Conservation (phyloP, 495 filamentous ascomycete species). For the Lindgomyces ingoldianus region DNA sequence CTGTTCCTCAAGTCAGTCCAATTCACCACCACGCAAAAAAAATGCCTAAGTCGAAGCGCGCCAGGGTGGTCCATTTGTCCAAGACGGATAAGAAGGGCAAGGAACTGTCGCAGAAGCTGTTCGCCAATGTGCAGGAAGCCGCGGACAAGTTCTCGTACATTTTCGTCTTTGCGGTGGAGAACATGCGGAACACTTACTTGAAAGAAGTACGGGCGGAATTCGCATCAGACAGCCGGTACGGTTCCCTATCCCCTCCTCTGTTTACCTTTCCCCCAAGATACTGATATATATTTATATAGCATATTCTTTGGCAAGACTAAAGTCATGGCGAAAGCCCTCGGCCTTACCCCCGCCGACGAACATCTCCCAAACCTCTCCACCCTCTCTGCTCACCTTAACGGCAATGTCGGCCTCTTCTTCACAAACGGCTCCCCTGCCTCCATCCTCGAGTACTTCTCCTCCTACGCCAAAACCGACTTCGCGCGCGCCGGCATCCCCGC, state of each 20-base stretch:
- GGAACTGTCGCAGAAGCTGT: slow-evolving; percentile 84
- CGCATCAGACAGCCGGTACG: slow-evolving; percentile 78
- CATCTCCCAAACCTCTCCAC: slow-evolving; percentile 70
- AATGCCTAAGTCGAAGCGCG: slow-evolving; percentile 97
- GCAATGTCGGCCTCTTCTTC: slow-evolving; percentile 88
- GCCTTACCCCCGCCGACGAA: slow-evolving; percentile 69
- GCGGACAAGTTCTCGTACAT: slow-evolving; percentile 83
- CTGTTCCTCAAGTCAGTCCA: not conserved
- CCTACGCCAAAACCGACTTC: slow-evolving; percentile 72
- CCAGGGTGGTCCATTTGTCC: slow-evolving; percentile 82
- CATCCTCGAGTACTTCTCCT: slow-evolving; percentile 67
- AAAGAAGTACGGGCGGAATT: slow-evolving; percentile 88
- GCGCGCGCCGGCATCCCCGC: slow-evolving; percentile 82
- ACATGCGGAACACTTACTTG: slow-evolving; percentile 98
- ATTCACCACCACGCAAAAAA: slow-evolving; percentile 44
- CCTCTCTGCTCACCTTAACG: slow-evolving; percentile 70
- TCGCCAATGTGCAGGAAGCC: slow-evolving; percentile 81
- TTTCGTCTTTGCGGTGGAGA: slow-evolving; percentile 91
- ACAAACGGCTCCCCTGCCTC: slow-evolving; percentile 67
- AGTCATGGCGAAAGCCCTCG: slow-evolving; percentile 92
- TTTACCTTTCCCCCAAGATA: too few relatives aligned
- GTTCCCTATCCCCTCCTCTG: too few relatives aligned
- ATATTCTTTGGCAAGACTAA: slow-evolving; percentile 99
- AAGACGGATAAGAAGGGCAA: slow-evolving; percentile 90
- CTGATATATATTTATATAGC: slow-evolving; percentile 53